Conservation (phyloP, 345 rosid genomes). For the Eucalyptus sp. region DNA sequence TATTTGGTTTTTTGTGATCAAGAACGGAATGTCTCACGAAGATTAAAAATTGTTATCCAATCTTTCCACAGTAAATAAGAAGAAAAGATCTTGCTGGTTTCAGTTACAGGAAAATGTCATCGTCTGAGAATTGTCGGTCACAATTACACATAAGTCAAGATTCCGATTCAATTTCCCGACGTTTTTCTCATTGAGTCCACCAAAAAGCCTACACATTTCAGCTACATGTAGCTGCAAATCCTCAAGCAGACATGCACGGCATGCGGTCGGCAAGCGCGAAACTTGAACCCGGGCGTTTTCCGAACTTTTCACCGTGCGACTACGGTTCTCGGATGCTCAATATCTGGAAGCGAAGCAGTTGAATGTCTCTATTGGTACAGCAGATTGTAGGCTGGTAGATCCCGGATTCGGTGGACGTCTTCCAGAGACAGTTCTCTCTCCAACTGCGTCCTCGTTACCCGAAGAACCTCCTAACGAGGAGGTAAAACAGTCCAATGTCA, state of each 20-base stretch:
- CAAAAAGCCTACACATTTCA: background rate
- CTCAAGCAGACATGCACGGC: background rate
- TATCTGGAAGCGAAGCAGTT: background rate
- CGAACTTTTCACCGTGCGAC: background rate
- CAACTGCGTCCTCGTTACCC: slow-evolving; percentile 66
- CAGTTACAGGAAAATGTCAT: background rate
- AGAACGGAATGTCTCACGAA: rapidly evolving
- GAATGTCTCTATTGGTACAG: slow-evolving; percentile 33
- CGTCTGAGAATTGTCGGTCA: background rate
- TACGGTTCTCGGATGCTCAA: background rate
- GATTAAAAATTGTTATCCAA: no score
- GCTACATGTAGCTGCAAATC: background rate
- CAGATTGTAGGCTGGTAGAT: slow-evolving; percentile 82
- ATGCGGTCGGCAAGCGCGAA: background rate
- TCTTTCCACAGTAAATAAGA: background rate
- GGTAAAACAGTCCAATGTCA: background rate
- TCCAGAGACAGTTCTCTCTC: slow-evolving; percentile 82
- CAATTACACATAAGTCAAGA: background rate
- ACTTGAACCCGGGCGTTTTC: background rate
- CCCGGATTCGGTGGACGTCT: slow-evolving; percentile 62
- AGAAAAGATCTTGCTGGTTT: background rate
- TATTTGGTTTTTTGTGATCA: no score
- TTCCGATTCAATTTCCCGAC: background rate
- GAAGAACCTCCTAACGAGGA: slow-evolving; percentile 65
- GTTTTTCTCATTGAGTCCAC: background rate